These are phyloP conservation scores for Termitomyces sp. DNA, from an alignment of 768 basidiomycete genomes.

Conservation along the genomic window DNA sequence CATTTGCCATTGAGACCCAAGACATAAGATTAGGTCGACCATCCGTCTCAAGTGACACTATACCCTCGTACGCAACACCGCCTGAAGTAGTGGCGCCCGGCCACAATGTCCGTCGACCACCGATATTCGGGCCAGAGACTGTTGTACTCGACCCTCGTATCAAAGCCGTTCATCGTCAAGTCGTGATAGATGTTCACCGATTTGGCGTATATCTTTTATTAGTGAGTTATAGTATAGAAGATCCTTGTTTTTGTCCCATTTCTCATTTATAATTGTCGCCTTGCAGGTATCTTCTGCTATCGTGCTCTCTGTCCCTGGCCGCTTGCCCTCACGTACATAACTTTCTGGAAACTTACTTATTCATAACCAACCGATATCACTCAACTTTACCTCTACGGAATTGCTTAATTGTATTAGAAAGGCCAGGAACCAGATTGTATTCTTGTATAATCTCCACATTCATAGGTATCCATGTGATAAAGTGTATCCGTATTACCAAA, in stretches of 20 bases:
- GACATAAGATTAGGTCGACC: not conserved
- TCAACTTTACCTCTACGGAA: not conserved
- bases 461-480: not conserved
- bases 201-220: slow-evolving; percentile 18
- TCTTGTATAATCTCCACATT: not conserved
- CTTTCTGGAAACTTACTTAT: not conserved
- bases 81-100: not conserved
- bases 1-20: slow-evolving; percentile 8
- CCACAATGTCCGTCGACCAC: slow-evolving; percentile 8
- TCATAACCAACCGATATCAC: not conserved
- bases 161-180: slow-evolving; percentile 22
- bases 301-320: slow-evolving; percentile 18
- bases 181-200: slow-evolving; percentile 22
- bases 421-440: not conserved
- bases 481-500: not conserved
- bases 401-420: not conserved
- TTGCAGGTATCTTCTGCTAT: slow-evolving; percentile 18
- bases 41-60: slow-evolving; percentile 4
- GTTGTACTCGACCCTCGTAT: slow-evolving; percentile 32
- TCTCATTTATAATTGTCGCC: not conserved
- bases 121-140: slow-evolving; percentile 35
- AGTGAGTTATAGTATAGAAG: slow-evolving; percentile 11
- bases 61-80: not conserved
- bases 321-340: slow-evolving; percentile 3
- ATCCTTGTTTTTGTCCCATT: not conserved